Conservation (phyloP, 2,329 filamentous ascomycete species). For the Diaporthe sp. region DNA sequence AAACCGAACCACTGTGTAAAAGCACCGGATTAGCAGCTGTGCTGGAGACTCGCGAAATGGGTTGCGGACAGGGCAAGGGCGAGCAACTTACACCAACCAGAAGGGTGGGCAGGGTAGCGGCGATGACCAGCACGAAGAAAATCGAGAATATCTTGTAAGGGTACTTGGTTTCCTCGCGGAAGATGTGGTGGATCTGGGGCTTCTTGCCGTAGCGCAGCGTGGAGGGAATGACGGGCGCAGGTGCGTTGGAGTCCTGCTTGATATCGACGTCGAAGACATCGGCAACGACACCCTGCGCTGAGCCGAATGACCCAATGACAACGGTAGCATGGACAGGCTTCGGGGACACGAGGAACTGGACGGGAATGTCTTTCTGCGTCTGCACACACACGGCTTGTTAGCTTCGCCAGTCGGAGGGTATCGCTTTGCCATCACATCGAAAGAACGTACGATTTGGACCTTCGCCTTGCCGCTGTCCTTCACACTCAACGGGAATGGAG, state of each 20-base stretch:
- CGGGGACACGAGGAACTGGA: conserved; percentile 80
- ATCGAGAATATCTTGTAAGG: conserved; percentile 85
- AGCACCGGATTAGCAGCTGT: conserved; percentile 13
- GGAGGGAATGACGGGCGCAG: conserved; percentile 72
- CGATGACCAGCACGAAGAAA: conserved; percentile 80
- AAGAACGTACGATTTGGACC: conserved; percentile 82
- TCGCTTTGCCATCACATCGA: conserved; percentile 19
- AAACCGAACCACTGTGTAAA: conserved; percentile 75
- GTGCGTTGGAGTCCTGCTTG: conserved; percentile 71
- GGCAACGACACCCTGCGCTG: conserved; percentile 75
- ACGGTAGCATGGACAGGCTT: conserved; percentile 84
- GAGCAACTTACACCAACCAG: conserved; percentile 73
- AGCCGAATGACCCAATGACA: conserved; percentile 88
- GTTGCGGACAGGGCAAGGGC: background rate
- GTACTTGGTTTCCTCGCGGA: conserved; percentile 83
- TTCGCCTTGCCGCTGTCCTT: conserved; percentile 91
- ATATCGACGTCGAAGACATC: conserved; percentile 82
- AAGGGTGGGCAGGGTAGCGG: conserved; percentile 81
- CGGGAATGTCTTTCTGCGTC: conserved; percentile 90
- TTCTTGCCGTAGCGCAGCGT: conserved; percentile 88
- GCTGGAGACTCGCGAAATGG: background rate
- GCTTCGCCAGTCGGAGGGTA: conserved; percentile 28
- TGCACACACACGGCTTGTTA: conserved; percentile 57
- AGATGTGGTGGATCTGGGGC: conserved; percentile 91
- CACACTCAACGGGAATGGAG: conserved; percentile 85